Conservation (phyloP, 768 basidiomycete genomes). For the Butyriboletus loyo region DNA sequence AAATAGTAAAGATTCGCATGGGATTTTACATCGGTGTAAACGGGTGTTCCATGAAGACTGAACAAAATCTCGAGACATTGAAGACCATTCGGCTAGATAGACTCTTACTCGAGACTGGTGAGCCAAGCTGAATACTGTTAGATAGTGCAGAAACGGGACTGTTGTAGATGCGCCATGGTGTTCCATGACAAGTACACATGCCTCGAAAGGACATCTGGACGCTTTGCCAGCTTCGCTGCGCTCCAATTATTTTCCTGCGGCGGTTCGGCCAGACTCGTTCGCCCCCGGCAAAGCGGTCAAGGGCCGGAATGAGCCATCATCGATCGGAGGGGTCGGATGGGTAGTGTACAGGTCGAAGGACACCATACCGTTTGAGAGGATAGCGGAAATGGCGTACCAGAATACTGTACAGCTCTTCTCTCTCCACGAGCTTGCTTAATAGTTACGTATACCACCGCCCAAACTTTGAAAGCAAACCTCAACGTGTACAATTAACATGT, state of each 20-base stretch:
- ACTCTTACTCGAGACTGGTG: constrained; percentile 76
- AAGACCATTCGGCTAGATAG: constrained; percentile 55
- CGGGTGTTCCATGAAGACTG: constrained; percentile 75
- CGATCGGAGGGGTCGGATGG: constrained; percentile 71
- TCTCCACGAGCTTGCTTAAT: constrained; percentile 36
- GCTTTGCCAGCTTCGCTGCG: constrained; percentile 46
- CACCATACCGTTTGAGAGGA: constrained; percentile 47
- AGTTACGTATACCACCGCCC: constrained; percentile 14
- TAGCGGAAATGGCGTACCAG: constrained; percentile 55
- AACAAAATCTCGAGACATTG: constrained; percentile 55
- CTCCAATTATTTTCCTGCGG: constrained; percentile 48
- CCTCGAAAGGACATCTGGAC: constrained; percentile 50
- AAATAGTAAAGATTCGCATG: constrained; percentile 54
- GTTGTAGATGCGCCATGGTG: constrained; percentile 68
- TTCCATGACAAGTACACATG: constrained; percentile 63
- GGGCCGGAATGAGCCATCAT: constrained; percentile 71
- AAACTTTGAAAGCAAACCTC: not conserved
- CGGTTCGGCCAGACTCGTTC: constrained; percentile 57
- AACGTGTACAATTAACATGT: no score
- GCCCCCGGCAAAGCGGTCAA: constrained; percentile 61
- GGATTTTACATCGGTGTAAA: constrained; percentile 64
- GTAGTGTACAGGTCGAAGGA: constrained; percentile 52
- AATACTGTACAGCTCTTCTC: constrained; percentile 64
- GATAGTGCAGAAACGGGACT: not conserved
- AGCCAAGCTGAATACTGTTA: not conserved